Evolutionary conservation across 1,284 basidiomycete species (phyloP).

Genomic region (Exsudoporus floridanus): DNA sequence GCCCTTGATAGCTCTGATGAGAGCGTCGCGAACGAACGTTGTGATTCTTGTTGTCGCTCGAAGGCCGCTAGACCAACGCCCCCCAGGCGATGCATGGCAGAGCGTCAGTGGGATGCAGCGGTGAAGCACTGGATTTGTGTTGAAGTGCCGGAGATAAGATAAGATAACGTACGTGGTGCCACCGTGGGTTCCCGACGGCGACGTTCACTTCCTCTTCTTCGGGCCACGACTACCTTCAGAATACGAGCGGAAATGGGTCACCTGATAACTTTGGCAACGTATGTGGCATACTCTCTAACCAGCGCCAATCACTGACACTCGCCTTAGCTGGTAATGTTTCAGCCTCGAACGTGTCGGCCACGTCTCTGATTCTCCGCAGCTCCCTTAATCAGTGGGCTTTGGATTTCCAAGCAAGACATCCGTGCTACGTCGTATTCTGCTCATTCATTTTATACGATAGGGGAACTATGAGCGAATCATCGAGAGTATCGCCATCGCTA

Average conservation of each 20-base stretch:
- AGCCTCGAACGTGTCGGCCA: neutral
- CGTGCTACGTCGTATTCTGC: neutral
- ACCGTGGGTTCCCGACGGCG: neutral
- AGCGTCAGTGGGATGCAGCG: neutral
- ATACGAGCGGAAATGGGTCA: slow-evolving; percentile 54
- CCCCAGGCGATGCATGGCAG: slow-evolving; percentile 62
- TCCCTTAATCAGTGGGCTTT: slow-evolving; percentile 96
- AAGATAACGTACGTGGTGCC: slow-evolving; percentile 24
- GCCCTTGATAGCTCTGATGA: slow-evolving; percentile 75
- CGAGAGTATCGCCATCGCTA: slow-evolving; percentile 85
- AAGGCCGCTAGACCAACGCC: slow-evolving; percentile 77
- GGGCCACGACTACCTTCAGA: neutral
- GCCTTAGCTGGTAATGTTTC: slow-evolving; percentile 43
- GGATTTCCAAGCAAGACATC: slow-evolving; percentile 73
- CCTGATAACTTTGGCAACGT: slow-evolving; percentile 79
- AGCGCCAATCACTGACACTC: slow-evolving; percentile 10
- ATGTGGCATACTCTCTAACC: slow-evolving; percentile 25
- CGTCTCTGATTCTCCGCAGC: slow-evolving; percentile 43
- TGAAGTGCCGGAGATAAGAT: slow-evolving; percentile 1
- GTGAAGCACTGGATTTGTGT: neutral
- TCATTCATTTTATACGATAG: slow-evolving; percentile 39
- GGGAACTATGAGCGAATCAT: slow-evolving; percentile 92
- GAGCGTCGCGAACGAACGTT: slow-evolving; percentile 77
- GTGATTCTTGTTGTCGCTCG: slow-evolving; percentile 69
- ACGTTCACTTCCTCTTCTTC: neutral